Evolutionary conservation across 345 rosid species (phyloP).

Genomic region (Luvunga scandens): DNA sequence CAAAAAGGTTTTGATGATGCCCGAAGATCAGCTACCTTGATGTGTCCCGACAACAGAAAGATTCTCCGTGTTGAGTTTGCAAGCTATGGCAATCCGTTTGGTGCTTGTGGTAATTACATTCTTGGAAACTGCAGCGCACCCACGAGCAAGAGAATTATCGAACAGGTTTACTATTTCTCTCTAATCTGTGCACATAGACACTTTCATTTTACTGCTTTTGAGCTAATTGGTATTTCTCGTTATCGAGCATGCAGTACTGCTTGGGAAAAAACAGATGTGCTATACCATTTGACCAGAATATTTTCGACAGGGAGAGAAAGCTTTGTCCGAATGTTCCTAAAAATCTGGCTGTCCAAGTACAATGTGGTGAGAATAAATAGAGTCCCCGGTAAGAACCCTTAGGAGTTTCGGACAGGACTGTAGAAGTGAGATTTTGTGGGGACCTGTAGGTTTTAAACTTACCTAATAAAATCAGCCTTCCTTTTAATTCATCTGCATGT

Average conservation of each 20-base stretch:
- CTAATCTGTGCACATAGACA: background rate
- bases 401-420: background rate
- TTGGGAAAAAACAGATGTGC: slow-evolving; percentile 33
- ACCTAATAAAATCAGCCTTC: too few species aligned
- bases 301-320: slow-evolving; percentile 21
- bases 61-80: slow-evolving; percentile 38
- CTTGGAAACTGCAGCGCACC: slow-evolving; percentile 40
- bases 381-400: background rate
- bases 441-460: background rate
- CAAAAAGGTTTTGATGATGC: slow-evolving; percentile 12
- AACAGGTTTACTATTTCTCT: slow-evolving; percentile 16
- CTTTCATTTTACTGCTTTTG: background rate
- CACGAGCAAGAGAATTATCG: slow-evolving; percentile 28
- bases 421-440: background rate
- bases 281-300: slow-evolving; percentile 25
- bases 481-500: too few species aligned
- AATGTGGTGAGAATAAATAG: slow-evolving; percentile 16
- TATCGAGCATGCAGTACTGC: slow-evolving; percentile 28
- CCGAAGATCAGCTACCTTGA: slow-evolving; percentile 27
- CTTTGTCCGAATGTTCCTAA: slow-evolving; percentile 30
- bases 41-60: slow-evolving; percentile 26
- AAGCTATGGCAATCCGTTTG: slow-evolving; percentile 44
- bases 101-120: slow-evolving; percentile 34
- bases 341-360: slow-evolving; percentile 37
- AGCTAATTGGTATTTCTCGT: background rate